Percentiles rank a stretch among this genome's conserved stretches.
Evolutionary conservation across 257 asterid species (phyloP).

Genomic region (Primulina eburnea): DNA sequence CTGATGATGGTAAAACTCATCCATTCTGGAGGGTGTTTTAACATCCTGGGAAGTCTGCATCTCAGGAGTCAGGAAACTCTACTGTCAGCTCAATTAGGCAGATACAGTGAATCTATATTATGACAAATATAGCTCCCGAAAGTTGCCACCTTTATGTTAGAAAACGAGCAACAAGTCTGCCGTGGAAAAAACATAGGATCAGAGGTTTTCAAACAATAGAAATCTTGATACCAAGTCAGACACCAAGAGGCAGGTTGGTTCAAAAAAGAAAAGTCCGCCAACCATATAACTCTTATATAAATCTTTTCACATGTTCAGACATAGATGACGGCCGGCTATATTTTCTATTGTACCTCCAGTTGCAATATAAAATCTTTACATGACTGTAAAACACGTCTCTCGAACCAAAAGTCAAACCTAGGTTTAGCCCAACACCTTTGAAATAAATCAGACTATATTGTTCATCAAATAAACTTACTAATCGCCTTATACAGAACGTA

Average conservation of each 20-base stretch:
- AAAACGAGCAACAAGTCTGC: constrained; percentile 27
- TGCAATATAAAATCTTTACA: background rate
- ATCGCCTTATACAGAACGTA: background rate
- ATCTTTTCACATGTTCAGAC: background rate
- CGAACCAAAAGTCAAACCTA: constrained; percentile 20
- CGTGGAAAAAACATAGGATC: constrained; percentile 18
- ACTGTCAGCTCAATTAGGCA: background rate
- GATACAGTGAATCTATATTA: background rate
- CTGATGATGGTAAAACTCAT: constrained; percentile 46
- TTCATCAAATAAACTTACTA: constrained; percentile 5
- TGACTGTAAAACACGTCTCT: background rate
- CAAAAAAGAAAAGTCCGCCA: background rate
- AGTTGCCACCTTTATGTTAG: constrained; percentile 11
- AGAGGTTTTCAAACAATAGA: constrained; percentile 15
- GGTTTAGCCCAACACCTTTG: background rate
- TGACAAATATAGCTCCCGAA: constrained; percentile 1
- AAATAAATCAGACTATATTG: constrained; percentile 7
- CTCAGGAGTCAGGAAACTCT: constrained; percentile 16
- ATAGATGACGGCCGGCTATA: background rate
- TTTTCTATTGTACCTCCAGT: background rate
- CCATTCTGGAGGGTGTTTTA: constrained; percentile 43
- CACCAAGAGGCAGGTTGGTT: constrained; percentile 1
- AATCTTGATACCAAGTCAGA: background rate
- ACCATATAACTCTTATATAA: background rate
- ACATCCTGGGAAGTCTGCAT: constrained; percentile 71